Percentiles rank a stretch among this genome's conserved stretches.
Conservation (phyloP, 106 monocot genomes). For the Dendrobium chrysotoxum region DNA sequence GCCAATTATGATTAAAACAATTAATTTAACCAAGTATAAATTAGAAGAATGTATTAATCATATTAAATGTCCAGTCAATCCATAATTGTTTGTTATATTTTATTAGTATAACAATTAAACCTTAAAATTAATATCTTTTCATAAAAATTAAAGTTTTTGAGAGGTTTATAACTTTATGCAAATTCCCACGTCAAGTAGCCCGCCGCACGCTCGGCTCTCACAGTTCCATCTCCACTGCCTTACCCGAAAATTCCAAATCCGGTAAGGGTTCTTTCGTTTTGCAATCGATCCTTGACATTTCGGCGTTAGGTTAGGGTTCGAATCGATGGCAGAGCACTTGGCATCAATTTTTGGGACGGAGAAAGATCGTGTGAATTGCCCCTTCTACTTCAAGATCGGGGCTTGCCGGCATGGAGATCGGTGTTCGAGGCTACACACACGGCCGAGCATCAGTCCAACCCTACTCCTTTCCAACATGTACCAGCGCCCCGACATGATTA, state of each 20-base stretch:
- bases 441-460: conserved; percentile 21
- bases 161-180: too few species aligned
- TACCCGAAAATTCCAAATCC: background rate
- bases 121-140: too few species aligned
- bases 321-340: conserved; percentile 25
- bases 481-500: conserved; percentile 24
- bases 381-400: conserved; percentile 27
- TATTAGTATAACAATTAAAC: too few species aligned
- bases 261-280: background rate
- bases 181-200: too few species aligned
- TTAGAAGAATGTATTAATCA: too few species aligned
- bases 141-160: too few species aligned
- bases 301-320: conserved; percentile 2
- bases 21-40: too few species aligned
- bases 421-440: conserved; percentile 24
- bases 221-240: background rate
- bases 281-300: background rate
- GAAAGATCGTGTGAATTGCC: conserved; percentile 29
- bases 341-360: conserved; percentile 30
- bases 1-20: too few species aligned
- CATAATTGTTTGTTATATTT: too few species aligned
- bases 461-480: conserved; percentile 29
- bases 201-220: background rate
- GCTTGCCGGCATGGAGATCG: conserved; percentile 29
- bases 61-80: too few species aligned